Evolutionary conservation across 2,329 filamentous ascomycete genomes (phyloP), one percentile per base, ranked within the genome.

Genomic region (Parascedosporium putredinis): DNA sequence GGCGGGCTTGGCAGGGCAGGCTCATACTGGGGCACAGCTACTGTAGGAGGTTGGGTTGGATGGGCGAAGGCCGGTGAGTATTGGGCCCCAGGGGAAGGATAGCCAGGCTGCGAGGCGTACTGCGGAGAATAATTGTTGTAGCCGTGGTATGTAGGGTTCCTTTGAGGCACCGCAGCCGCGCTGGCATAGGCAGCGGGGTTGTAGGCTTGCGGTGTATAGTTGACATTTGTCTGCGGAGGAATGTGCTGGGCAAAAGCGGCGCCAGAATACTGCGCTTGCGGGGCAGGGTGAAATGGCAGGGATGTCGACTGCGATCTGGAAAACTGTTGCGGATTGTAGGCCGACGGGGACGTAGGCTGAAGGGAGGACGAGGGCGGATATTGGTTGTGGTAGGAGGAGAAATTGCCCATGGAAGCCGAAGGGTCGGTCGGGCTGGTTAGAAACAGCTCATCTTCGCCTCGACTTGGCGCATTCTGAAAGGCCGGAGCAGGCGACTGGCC

Each of bases 281-380:
- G 65, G 54, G 67, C 69, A 53, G 69, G 71, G 51, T 71, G 73
- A 54, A 75, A 74, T 9, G 75, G 72, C 24, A 76, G 57, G 38
- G 67, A 66, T n/a, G 70, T 70, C 22, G 76, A 77, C 52, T 76
- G 75, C 29, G 75, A 71, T 50, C 75, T 70, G 34, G 67, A 69
- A 62, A 79, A 91, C 33, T 74, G 70, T 61, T 84, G 77, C 2
- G 87, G 86, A 60, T 90, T 91, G 65, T 90, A 91, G 40, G 76
- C 64, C 20, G 71, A 58, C 45, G 71, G 68, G 23, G 69, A 67
- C 14, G 72, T 66, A 6, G 73, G 69, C 20, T 38, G 52, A 44
- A 34, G 52, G 50, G 51, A 25, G 2, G 14, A 24, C 5, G 48
- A 33, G 6, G 50, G 27, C 27, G 45, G 29, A 2, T 50, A 48